Conservation (phyloP, 1,139 yeast species). For the Protomyces lactucae-debilis region DNA sequence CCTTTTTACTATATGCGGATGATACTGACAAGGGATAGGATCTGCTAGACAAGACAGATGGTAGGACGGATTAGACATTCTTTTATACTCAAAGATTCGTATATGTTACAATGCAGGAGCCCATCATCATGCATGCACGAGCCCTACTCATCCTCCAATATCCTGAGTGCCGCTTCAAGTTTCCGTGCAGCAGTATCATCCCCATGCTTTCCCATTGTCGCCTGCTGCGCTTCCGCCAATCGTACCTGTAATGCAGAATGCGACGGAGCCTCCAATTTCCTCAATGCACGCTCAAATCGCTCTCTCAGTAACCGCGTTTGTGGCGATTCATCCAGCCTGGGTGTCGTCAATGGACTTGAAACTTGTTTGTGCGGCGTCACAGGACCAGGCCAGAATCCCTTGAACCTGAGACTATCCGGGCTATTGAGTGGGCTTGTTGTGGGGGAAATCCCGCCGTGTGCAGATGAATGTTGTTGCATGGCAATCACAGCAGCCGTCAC, state of each 20-base stretch:
- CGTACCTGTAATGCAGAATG: background rate
- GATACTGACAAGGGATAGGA: background rate
- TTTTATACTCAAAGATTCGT: no score
- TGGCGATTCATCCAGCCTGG: background rate
- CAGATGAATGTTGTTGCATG: background rate
- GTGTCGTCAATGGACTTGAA: background rate
- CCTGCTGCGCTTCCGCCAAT: background rate
- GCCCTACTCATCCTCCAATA: slow-evolving; percentile 1
- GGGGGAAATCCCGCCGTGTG: background rate
- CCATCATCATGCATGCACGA: no score
- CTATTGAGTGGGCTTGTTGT: background rate
- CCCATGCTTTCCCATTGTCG: background rate
- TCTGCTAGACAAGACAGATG: background rate
- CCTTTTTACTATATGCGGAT: background rate
- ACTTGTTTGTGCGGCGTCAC: background rate
- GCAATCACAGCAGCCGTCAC: background rate
- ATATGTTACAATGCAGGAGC: no score
- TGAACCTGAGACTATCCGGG: background rate
- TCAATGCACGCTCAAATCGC: background rate
- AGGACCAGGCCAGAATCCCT: background rate
- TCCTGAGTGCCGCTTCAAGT: slow-evolving; percentile 18
- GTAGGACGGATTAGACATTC: no score
- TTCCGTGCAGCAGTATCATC: background rate
- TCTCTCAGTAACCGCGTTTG: background rate
- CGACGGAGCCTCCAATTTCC: background rate